phyloP scores from a whole-genome alignment of 2,329 filamentous ascomycete genomes.

The Pseudogymnoascus sp. region DNA sequence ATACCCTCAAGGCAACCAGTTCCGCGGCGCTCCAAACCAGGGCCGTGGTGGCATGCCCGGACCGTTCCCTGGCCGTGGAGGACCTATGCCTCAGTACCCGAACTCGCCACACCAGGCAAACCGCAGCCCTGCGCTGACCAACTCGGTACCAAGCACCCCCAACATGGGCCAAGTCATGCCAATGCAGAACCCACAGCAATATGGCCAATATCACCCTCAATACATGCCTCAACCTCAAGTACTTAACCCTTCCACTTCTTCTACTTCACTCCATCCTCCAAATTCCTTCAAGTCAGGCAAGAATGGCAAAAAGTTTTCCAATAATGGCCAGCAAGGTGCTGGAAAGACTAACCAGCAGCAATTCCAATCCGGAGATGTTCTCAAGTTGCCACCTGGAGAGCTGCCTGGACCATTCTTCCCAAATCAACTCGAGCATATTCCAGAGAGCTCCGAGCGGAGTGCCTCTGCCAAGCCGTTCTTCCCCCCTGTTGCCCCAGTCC shows the following conservation, averaged over 20 bases:
- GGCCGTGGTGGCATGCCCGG: slow-evolving; percentile 43
- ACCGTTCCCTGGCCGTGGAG: slow-evolving; percentile 39
- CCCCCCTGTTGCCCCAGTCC: slow-evolving; percentile 14
- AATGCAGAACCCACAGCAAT: slow-evolving; percentile 46
- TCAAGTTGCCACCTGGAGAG: not conserved
- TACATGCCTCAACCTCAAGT: slow-evolving; percentile 41
- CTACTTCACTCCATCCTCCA: slow-evolving; percentile 20
- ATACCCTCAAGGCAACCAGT: slow-evolving; percentile 29
- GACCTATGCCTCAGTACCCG: slow-evolving; percentile 43
- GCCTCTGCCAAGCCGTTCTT: slow-evolving; percentile 14
- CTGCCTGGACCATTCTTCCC: not conserved
- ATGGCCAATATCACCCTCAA: slow-evolving; percentile 36
- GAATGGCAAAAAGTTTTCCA: not conserved
- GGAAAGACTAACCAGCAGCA: slow-evolving; percentile 4
- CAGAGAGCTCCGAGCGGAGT: slow-evolving; percentile 16
- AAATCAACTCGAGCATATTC: slow-evolving; percentile 7
- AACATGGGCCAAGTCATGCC: slow-evolving; percentile 62
- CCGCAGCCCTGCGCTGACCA: slow-evolving; percentile 57
- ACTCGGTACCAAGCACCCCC: slow-evolving; percentile 60
- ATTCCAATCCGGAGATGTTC: not conserved
- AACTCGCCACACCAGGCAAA: slow-evolving; percentile 60
- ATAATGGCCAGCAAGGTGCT: slow-evolving; percentile 9
- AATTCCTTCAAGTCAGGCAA: slow-evolving; percentile 15
- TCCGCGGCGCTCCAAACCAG: slow-evolving; percentile 31
- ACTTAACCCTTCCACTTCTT: slow-evolving; percentile 40